Conservation (phyloP, 495 filamentous ascomycete genomes). For the Podospora sp. region DNA sequence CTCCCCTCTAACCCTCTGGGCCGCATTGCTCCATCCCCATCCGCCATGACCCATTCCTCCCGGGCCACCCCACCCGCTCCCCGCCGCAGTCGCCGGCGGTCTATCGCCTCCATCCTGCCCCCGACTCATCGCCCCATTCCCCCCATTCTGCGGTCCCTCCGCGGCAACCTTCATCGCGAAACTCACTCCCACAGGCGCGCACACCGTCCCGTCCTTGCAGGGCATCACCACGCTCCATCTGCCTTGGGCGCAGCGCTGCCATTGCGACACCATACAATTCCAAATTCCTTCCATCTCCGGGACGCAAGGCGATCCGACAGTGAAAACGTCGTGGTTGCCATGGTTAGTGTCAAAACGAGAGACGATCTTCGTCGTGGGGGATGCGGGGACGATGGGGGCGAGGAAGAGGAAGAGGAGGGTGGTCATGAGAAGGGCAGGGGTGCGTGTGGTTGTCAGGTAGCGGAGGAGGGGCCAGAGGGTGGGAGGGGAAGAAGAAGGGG, state of each 20-base stretch:
- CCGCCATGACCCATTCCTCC: not conserved
- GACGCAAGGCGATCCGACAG: not conserved
- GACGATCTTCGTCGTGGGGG: not conserved
- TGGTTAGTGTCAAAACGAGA: not conserved
- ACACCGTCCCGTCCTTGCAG: not conserved
- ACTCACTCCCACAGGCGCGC: not conserved
- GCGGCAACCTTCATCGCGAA: not conserved
- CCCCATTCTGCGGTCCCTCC: not conserved
- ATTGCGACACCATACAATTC: not conserved
- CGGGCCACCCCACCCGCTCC: not conserved
- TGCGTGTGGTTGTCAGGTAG: not conserved
- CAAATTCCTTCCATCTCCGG: not conserved
- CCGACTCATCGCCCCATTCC: not conserved
- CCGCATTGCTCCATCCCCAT: not conserved
- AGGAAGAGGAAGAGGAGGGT: not conserved
- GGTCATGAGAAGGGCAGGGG: not conserved
- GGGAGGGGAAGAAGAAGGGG: not conserved
- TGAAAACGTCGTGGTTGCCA: not conserved
- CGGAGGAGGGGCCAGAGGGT: not conserved
- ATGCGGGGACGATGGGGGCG: not conserved
- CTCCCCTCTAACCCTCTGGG: not conserved
- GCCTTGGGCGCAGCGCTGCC: not conserved
- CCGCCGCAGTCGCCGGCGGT: not conserved
- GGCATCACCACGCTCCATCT: not conserved
- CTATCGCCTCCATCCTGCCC: not conserved